Evolutionary conservation across 2,329 filamentous ascomycete genomes (phyloP), one percentile per base, ranked within the genome.

Genomic region (Sclerotinia borealis): DNA sequence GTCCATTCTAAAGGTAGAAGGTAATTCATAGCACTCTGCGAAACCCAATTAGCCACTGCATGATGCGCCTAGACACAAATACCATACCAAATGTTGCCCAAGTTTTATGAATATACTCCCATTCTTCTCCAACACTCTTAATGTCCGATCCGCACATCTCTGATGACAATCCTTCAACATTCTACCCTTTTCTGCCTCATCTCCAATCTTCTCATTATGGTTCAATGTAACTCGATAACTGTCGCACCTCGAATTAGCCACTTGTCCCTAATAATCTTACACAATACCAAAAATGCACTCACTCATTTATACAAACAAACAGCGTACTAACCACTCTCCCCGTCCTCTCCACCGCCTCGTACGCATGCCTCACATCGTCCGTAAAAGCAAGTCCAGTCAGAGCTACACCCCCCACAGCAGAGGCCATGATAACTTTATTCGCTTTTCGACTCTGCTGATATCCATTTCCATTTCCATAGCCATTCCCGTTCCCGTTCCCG

Each of bases 41-140:
- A 43, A 48, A 15, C 13, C 48, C 41, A 9, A 65, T 73, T 55
- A 76, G 72, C 50, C 64, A 63, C 27, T 31, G 4, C 34, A 41
- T 51, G n/a, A 31, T 9, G 55, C 5, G 31, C 43, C 31, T 34
- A 27, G 3, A 10, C 10, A 19, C 9, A 19, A 8, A 27, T 13
- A 27, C 67, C 77, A 48, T 80, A 88, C 86, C 77, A 99, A 77
- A 77, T 99, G 95, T 72, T 99, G 95, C 9, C 95, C 95, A 45
- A 99, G 80, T 77, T 99, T 99, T 75, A 99, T 98, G 72, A 98
- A 99, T 67, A 99, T 96, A 34, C 93, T 96, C 31, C 96, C 95
- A 76, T 97, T 98, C 80, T 91, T 92, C 81, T 99, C 95, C 68
- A 98, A 79, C 1, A 96, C 93, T 63, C 83, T 84, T 48, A 98